phyloP scores from a whole-genome alignment of 371 early-diverging fungal species.

The Mortierella polycephala region DNA sequence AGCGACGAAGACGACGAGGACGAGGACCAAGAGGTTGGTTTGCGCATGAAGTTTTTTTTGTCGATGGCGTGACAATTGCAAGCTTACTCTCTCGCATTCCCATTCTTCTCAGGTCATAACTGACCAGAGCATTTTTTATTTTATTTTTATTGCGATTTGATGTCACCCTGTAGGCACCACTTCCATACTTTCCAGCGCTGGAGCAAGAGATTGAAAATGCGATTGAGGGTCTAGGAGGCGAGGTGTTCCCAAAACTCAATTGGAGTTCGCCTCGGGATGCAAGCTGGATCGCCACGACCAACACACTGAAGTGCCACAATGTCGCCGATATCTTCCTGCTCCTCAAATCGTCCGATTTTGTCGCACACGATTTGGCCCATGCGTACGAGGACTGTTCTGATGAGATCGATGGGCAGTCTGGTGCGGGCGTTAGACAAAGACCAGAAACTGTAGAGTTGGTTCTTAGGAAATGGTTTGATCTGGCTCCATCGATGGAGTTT shows the following conservation, averaged over 20 bases:
- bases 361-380: conserved; percentile 86
- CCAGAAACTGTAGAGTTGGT: conserved; percentile 68
- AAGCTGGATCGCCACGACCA: conserved; percentile 86
- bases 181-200: conserved; percentile 69
- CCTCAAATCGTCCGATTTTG: conserved; percentile 91
- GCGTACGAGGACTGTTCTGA: conserved; percentile 73
- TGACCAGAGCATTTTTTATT: too few species aligned
- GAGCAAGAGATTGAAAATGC: conserved; percentile 70
- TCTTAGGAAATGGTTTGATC: conserved; percentile 86
- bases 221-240: conserved; percentile 80
- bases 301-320: conserved; percentile 80
- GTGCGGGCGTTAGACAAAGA: conserved; percentile 24
- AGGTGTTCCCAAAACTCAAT: conserved; percentile 91
- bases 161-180: background rate
- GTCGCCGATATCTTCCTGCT: conserved; percentile 85
- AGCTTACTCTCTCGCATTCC: background rate
- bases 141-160: background rate
- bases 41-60: too few species aligned
- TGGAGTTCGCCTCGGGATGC: conserved; percentile 97
- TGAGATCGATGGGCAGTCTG: conserved; percentile 13
- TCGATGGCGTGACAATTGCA: background rate
- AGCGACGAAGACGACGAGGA: conserved; percentile 62
- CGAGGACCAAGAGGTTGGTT: conserved; percentile 58
- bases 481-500: conserved; percentile 92
- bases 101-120: background rate